These are phyloP conservation scores for Trichoderma hamatum DNA, from an alignment of 2,329 filamentous ascomycete species.

Conservation along the genomic window DNA sequence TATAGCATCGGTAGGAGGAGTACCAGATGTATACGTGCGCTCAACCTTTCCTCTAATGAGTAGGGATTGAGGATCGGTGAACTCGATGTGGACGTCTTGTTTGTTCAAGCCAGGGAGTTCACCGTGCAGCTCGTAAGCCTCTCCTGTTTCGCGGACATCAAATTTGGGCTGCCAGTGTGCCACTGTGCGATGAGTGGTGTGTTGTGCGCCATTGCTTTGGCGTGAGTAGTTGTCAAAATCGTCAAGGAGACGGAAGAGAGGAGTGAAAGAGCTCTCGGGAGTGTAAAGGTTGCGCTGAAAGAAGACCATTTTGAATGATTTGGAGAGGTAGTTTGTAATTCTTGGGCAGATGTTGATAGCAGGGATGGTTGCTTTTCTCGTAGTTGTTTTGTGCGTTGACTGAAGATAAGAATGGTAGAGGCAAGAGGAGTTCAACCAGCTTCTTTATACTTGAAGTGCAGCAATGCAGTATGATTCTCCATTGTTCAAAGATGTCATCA, in stretches of 20 bases:
- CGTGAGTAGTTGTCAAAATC: constrained; percentile 58
- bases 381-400: constrained; percentile 15
- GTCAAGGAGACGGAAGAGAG: constrained; percentile 61
- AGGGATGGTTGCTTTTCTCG: neutral
- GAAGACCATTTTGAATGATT: constrained; percentile 53
- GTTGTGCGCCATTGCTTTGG: constrained; percentile 32
- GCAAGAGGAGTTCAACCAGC: neutral
- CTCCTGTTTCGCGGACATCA: constrained; percentile 68
- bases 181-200: constrained; percentile 34
- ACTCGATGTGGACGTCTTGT: constrained; percentile 73
- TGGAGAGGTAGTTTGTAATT: neutral
- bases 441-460: constrained; percentile 18
- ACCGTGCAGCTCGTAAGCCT: constrained; percentile 72
- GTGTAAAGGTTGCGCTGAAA: constrained; percentile 52
- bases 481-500: neutral
- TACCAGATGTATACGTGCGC: constrained; percentile 55
- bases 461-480: neutral
- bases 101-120: constrained; percentile 74
- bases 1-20: constrained; percentile 49
- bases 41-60: constrained; percentile 69
- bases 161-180: constrained; percentile 68
- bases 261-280: constrained; percentile 53
- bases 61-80: constrained; percentile 71
- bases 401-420: neutral
- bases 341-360: neutral